Conservation (phyloP, 768 basidiomycete species). For the Xerocomus spinulosus region DNA sequence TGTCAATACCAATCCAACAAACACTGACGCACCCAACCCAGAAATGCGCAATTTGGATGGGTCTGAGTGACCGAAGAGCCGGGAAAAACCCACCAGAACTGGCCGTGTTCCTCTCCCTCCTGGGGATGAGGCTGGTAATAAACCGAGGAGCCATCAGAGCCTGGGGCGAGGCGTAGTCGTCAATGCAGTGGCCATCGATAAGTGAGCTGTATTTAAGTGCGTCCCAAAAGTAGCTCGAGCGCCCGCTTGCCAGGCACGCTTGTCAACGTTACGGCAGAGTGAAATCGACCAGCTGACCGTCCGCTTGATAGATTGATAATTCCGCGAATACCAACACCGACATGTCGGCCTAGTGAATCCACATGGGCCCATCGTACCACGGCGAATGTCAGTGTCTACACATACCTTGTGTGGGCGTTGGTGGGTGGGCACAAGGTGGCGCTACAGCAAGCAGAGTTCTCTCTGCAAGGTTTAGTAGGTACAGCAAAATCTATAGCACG, state of each 20-base stretch:
- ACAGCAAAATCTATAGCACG: too few species aligned
- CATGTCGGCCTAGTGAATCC: not conserved
- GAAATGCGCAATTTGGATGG: slow-evolving; percentile 55
- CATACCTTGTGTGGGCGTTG: not conserved
- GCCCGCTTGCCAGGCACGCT: slow-evolving; percentile 15
- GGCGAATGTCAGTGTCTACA: not conserved
- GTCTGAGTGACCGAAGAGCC: slow-evolving; percentile 42
- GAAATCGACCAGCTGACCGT: slow-evolving; percentile 7
- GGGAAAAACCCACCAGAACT: slow-evolving; percentile 37
- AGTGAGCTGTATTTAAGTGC: slow-evolving; percentile 1
- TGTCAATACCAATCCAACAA: not conserved
- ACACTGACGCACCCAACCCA: slow-evolving; percentile 44
- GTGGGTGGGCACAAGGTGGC: not conserved
- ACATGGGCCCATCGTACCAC: not conserved
- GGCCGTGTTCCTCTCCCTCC: slow-evolving; percentile 35
- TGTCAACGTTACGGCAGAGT: slow-evolving; percentile 14
- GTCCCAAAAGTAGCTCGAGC: too few species aligned
- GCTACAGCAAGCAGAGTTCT: not conserved
- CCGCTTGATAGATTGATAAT: not conserved
- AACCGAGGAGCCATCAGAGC: slow-evolving; percentile 31
- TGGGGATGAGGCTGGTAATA: slow-evolving; percentile 45
- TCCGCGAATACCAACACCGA: not conserved
- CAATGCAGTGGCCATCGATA: not conserved
- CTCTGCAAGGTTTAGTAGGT: too few species aligned
- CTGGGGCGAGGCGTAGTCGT: not conserved